Base-by-base conservation (phyloP, 257 asterid species). In the Nyctanthes arbortristis region DNA sequence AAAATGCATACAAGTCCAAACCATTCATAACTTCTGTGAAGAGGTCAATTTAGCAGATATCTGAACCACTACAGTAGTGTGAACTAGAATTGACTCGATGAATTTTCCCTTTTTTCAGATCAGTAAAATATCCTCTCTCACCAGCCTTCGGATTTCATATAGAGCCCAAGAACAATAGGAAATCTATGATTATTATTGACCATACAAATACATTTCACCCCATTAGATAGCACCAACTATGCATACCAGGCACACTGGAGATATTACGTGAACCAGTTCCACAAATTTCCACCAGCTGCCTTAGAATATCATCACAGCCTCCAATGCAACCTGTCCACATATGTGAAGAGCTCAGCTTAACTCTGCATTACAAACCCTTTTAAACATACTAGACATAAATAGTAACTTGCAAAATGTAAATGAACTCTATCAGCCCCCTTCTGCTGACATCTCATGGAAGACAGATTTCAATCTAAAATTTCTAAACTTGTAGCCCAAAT, bases 211-310 rank as follows among this genome's bases (percentile, higher is more conserved):
- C 40, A 36, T 59, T 62, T 40, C 24, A 60, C 36, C n/a, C 54
- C 28, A n/a, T 37, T 20, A 24, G 13, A 32, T 31, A 63, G 61
- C 54, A 22, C 66, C 40, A 4, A 12, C 10, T 3, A 56, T 60
- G 71, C 11, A 43, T 56, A 30, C 8, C 29, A 52, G 59, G 59
- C 18, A 65, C 54, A 61, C 63, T 79, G 73, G 93, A 77, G 75
- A 34, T 80, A 81, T 45, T 91, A 76, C 95, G 92, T 61, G 97
- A 78, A 55, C 99, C 96, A 76, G 97, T 93, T 78, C 99, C 99
- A 61, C 97, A 93, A 69, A 93, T 89, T 77, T 87, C 96, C 54
- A 74, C 77, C 64, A 93, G 86, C 84, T 93, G 96, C 84, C 77
- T 79, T 34, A 93, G 80, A 56, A 72, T 89, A 73, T 84, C 80